A percentile compares a stretch with the other conserved stretches of the same genome.
These are phyloP conservation scores for Tardiomyces depauwii DNA, from an alignment of 1,139 yeast genomes.

Conservation along the genomic window DNA sequence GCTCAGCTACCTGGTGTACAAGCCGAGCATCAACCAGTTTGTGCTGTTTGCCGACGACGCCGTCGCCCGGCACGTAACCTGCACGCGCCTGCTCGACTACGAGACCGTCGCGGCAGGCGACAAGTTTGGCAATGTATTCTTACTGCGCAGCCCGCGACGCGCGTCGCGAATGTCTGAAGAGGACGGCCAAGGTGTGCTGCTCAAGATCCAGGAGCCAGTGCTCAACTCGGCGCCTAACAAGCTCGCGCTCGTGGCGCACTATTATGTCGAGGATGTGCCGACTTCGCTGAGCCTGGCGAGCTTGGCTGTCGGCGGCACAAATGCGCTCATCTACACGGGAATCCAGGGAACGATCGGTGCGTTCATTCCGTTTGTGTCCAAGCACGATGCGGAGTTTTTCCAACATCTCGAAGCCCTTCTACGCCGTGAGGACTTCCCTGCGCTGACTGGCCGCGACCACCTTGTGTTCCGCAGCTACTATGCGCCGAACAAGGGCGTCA, in stretches of 20 bases:
- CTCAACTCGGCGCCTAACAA: conserved; percentile 47
- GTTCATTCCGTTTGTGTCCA: conserved; percentile 53
- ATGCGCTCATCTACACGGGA: conserved; percentile 60
- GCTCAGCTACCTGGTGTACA: conserved; percentile 45
- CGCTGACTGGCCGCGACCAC: conserved; percentile 56
- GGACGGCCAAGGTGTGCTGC: conserved; percentile 26
- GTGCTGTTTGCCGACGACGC: conserved; percentile 61
- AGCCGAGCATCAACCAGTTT: conserved; percentile 40
- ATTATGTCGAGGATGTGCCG: conserved; percentile 59
- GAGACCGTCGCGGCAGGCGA: conserved; percentile 83
- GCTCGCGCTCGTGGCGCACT: conserved; percentile 46
- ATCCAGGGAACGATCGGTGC: conserved; percentile 74
- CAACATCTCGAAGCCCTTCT: conserved; percentile 41
- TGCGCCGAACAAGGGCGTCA: conserved; percentile 59
- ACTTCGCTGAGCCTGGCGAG: conserved; percentile 47
- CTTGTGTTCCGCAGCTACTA: conserved; percentile 64
- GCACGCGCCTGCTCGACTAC: conserved; percentile 51
- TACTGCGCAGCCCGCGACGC: conserved; percentile 42
- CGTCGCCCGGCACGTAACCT: conserved; percentile 54
- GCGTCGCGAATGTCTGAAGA: conserved; percentile 29
- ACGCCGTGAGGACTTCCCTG: conserved; percentile 31
- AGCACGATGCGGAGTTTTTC: conserved; percentile 53
- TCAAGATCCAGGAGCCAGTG: conserved; percentile 6
- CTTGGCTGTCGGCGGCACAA: conserved; percentile 50
- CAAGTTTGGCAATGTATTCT: conserved; percentile 70